Conservation (phyloP, 768 basidiomycete species). For the Hygrophorus pudorinus region DNA sequence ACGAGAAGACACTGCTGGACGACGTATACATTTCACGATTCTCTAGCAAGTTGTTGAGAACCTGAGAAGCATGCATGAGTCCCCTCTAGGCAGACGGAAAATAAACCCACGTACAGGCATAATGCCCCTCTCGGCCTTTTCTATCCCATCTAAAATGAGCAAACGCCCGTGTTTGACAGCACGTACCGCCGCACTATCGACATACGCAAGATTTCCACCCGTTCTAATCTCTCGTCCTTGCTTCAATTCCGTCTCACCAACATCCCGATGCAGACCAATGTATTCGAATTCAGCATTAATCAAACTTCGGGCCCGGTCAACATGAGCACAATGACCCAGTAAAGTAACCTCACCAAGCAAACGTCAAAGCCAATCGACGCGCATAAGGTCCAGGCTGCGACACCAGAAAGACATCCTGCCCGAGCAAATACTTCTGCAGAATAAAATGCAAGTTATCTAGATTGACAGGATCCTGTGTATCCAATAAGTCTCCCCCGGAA, state of each 20-base stretch:
- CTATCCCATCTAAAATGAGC: slow-evolving; percentile 59
- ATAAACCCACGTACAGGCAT: slow-evolving; percentile 42
- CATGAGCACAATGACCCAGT: slow-evolving; percentile 1
- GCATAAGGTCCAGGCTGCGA: slow-evolving; percentile 64
- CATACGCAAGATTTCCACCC: slow-evolving; percentile 55
- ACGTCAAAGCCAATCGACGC: slow-evolving; percentile 49
- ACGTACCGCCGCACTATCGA: slow-evolving; percentile 56
- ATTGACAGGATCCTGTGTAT: slow-evolving; percentile 42
- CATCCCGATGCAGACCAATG: slow-evolving; percentile 55
- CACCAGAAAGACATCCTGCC: slow-evolving; percentile 57
- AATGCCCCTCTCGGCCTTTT: slow-evolving; percentile 64
- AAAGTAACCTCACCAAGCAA: slow-evolving; percentile 36
- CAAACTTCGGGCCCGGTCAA: slow-evolving; percentile 22
- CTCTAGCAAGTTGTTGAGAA: slow-evolving; percentile 59
- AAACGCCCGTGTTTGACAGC: slow-evolving; percentile 58
- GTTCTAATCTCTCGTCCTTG: slow-evolving; percentile 57
- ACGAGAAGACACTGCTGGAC: neutral
- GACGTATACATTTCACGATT: slow-evolving; percentile 53
- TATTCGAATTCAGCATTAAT: slow-evolving; percentile 65
- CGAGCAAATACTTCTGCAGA: slow-evolving; percentile 58
- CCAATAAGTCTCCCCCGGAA: slow-evolving; percentile 32
- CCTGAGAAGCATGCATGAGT: slow-evolving; percentile 16
- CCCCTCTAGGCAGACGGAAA: neutral
- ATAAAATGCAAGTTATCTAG: slow-evolving; percentile 53
- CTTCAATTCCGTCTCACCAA: slow-evolving; percentile 65